A percentile compares a stretch with the other conserved stretches of the same genome.
Evolutionary conservation across 768 basidiomycete genomes (phyloP).

Genomic region (Hygrophorus pudorinus): DNA sequence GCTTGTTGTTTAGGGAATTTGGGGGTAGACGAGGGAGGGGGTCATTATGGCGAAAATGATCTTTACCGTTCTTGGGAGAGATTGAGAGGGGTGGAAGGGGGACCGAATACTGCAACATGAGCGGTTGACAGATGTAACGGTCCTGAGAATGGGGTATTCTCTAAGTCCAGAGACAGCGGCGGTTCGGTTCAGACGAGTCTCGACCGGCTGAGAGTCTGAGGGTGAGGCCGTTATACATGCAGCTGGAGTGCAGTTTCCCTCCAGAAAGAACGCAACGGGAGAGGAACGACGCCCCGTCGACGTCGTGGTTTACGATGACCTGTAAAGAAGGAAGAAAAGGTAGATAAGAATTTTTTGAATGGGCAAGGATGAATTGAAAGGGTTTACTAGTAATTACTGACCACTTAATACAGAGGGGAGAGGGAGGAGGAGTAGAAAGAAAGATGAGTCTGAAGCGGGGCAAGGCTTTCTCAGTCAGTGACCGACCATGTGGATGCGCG

Average conservation of each 20-base stretch:
- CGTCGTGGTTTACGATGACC: not conserved
- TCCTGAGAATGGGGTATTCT: no score
- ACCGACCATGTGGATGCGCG: conserved; percentile 10
- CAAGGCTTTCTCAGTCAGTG: no score
- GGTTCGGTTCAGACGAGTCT: conserved; percentile 41
- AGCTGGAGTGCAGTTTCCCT: conserved; percentile 13
- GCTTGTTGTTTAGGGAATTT: conserved; percentile 16
- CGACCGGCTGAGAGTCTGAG: conserved; percentile 46
- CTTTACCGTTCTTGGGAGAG: conserved; percentile 24
- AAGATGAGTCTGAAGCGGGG: not conserved
- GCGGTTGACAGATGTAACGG: conserved; percentile 19
- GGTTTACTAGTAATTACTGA: no score
- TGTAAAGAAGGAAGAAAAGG: not conserved
- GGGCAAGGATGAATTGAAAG: no score
- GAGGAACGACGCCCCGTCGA: conserved; percentile 3
- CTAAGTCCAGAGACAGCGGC: conserved; percentile 19
- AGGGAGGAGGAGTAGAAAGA: conserved; percentile 7
- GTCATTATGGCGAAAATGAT: conserved; percentile 34
- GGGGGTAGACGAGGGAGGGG: conserved; percentile 10
- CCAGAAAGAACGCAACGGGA: conserved; percentile 6
- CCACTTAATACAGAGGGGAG: not conserved
- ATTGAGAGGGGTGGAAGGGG: conserved; percentile 30
- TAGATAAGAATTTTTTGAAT: no score
- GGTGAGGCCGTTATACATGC: conserved; percentile 32
- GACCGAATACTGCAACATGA: conserved; percentile 54